Evolutionary conservation across 495 filamentous ascomycete species (phyloP).

Genomic region (Hypoxylon lenormandii): DNA sequence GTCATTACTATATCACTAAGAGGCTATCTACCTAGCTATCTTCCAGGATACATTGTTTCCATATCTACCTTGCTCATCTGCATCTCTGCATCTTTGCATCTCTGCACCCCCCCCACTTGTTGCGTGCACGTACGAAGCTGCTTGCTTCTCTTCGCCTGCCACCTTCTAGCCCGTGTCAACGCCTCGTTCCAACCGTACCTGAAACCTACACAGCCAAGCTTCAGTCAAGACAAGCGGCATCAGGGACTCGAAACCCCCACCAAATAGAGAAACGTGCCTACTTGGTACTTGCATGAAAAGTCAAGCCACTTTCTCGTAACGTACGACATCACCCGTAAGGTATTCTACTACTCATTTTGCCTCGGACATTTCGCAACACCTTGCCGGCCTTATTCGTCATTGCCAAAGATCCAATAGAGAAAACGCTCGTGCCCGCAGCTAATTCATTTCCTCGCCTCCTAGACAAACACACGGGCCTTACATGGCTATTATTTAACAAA

Average conservation of each 20-base stretch:
- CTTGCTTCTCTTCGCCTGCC: slow-evolving; percentile 5
- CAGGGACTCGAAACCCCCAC: slow-evolving; percentile 16
- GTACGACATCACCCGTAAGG: slow-evolving; percentile 18
- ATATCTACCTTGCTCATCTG: background rate
- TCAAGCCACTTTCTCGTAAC: slow-evolving; percentile 25
- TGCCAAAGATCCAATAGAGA: background rate
- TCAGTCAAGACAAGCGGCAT: slow-evolving; percentile 23
- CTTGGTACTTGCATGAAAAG: slow-evolving; percentile 15
- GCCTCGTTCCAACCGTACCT: slow-evolving; percentile 4
- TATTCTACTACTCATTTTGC: slow-evolving; percentile 3
- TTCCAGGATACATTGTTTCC: slow-evolving; percentile 3
- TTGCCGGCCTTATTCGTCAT: slow-evolving; percentile 1
- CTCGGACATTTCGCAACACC: slow-evolving; percentile 4
- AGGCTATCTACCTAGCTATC: background rate
- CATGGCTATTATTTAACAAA: slow-evolving; percentile 22
- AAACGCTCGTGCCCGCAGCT: slow-evolving; percentile 10
- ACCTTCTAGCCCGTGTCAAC: slow-evolving; percentile 9
- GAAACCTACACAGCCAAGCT: slow-evolving; percentile 37
- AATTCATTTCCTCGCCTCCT: slow-evolving; percentile 12
- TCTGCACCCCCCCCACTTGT: slow-evolving; percentile 24
- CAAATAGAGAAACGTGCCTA: slow-evolving; percentile 3
- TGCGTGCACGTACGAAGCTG: slow-evolving; percentile 26
- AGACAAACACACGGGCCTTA: background rate
- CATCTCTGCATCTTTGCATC: background rate
- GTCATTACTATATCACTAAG: too few species aligned